Percentiles rank a stretch among this genome's conserved stretches.
phyloP scores from a whole-genome alignment of 305 asterid genomes.

The Nicotiana rustica region DNA sequence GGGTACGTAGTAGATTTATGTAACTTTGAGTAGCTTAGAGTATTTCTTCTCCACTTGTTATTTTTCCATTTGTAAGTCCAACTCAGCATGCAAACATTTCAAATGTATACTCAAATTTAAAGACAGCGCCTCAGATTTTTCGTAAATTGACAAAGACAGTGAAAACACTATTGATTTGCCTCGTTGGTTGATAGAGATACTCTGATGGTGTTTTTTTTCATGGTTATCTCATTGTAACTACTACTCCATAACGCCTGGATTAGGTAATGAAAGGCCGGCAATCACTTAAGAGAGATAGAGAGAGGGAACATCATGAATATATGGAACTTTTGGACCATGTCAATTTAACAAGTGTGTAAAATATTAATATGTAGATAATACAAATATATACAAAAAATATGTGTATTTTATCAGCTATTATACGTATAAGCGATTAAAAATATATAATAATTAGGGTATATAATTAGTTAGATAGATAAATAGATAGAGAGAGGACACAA shows the following conservation, averaged over 20 bases:
- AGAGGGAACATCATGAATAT: not conserved
- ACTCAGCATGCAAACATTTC: conserved; percentile 49
- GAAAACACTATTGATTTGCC: conserved; percentile 10
- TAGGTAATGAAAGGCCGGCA: not conserved
- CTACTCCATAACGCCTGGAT: not conserved
- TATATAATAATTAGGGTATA: too few relatives aligned
- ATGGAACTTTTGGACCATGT: too few relatives aligned
- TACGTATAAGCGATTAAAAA: too few relatives aligned
- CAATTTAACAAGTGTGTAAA: too few relatives aligned
- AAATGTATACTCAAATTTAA: not conserved
- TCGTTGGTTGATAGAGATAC: not conserved
- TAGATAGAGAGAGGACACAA: too few relatives aligned
- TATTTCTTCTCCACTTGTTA: conserved; percentile 31
- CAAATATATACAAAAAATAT: too few relatives aligned
- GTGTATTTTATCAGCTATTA: too few relatives aligned
- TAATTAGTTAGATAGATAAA: too few relatives aligned
- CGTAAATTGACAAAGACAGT: conserved; percentile 11
- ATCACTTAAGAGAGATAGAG: not conserved
- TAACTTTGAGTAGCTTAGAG: conserved; percentile 51
- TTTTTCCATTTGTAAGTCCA: conserved; percentile 34
- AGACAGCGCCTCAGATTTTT: not conserved
- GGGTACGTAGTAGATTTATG: conserved; percentile 22
- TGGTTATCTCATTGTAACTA: not conserved
- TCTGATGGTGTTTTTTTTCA: not conserved
- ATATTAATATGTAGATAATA: too few relatives aligned